Base-by-base conservation (phyloP, 805 yeast species). In the Zygoascus ofunaensis region DNA sequence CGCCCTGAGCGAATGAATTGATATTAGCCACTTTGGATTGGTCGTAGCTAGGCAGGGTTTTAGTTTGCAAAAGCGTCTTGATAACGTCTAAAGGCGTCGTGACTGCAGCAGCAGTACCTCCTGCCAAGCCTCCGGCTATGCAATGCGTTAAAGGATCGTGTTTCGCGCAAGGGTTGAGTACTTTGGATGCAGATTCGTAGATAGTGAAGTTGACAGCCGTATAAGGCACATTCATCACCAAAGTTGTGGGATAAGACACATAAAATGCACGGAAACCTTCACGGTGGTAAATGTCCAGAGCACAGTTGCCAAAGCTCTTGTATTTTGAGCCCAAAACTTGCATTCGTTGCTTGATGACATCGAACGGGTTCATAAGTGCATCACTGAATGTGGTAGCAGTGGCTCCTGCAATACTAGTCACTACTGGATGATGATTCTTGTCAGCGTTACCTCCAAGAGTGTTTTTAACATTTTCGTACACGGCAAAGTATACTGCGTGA, bases 341-440 rank as follows among this genome's bases (percentile, higher is more conserved):
- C 95, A 90, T 87, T 64, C 97, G 74, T 68, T 90, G 98, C 62
- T 90, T 90, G 46, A 92, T 69, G 22, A 90, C 94, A 59, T 90
- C 98, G 58, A 90, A 90, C 24, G 98, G 98, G 50, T 92, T 90
- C 97, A 90, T 90, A 53, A 92, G 71, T 1, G 96, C 96, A 63
- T 90, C 97, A 3, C 90, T 80, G 1, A 92, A 84, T n/a, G 79
- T 77, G 2, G 97, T 90, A 15, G 96, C 97, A 7, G 84, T 80
- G 8, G 87, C 82, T 49, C 97, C 98, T 12, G 95, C 89, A 20
- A 79, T 57, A 17, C 94, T 82, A 4, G 95, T 90, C 52, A 85
- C 81, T 32, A 83, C 55, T 18, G 96, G 92, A 58, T 85, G 90
- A 57, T 79, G 77, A 23, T 76, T 49, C 37, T 62, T 61, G 55